Evolutionary conservation across 768 basidiomycete species (phyloP), one percentile per base, ranked within the genome.

Genomic region (Hysterangium stoloniferum): DNA sequence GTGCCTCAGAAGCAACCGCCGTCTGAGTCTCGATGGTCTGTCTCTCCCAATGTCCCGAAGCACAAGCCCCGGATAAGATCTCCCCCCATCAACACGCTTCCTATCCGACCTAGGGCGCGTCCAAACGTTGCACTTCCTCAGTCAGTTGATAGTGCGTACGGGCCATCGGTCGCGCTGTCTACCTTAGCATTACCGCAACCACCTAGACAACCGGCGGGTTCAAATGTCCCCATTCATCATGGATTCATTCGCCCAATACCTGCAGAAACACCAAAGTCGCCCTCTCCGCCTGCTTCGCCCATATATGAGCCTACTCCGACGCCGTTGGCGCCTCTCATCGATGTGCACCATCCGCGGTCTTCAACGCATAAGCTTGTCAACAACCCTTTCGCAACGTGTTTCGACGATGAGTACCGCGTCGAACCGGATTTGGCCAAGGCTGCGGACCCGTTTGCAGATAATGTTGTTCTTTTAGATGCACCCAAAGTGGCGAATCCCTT

Each of bases 351-450:
- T 19, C 22, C 37, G 12, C 49, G 38, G 20, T 15, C 49, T n/a
- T 42, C 49, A 19, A 41, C 49, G 17, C 24, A 43, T 5, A 20
- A 28, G 31, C 28, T 31, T 5, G 3, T 32, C 12, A 40, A 51
- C 15, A 42, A 51, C 31, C 49, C 49, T 2, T 51, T 51, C 22
- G 49, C 49, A 17, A 51, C 49, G 24, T 51, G 49, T 19, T 51
- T 51, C 43, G 49, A 51, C 24, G 49, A 51, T 33, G 49, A 51
- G 20, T 31, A 40, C 24, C 38, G 37, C 24, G 31, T 29, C 20
- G 17, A 28, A 27, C 34, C 27, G 9, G 25, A 22, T 9, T 17
- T 22, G 6, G 38, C 49, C 12, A 38, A 38, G 15, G 31, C 29
- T 6, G 22, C 49, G 15, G 43, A 51, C 28, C 49, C 49, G 9